phyloP scores from a whole-genome alignment of 805 yeast species.

The Kuraishia cidri region DNA sequence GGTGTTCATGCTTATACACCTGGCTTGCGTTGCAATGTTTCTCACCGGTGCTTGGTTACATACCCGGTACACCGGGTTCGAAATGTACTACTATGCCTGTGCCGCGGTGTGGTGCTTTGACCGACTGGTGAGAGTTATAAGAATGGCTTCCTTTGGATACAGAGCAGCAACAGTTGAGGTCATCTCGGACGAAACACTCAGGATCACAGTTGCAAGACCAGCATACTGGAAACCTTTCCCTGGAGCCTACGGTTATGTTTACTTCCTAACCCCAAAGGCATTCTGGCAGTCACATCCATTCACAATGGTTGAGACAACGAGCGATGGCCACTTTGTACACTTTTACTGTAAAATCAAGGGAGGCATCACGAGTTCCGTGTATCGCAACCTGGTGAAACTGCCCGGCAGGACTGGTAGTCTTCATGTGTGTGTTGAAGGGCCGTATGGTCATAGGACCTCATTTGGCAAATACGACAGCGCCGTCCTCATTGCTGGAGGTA shows the following conservation, averaged over 20 bases:
- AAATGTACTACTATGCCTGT: constrained; percentile 24
- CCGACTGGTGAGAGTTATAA: constrained; percentile 32
- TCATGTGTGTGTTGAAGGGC: constrained; percentile 50
- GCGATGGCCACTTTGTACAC: constrained; percentile 1
- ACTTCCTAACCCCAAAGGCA: constrained; percentile 39
- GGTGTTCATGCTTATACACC: constrained; percentile 45
- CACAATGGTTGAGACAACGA: constrained; percentile 32
- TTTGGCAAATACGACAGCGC: constrained; percentile 41
- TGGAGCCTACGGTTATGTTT: constrained; percentile 47
- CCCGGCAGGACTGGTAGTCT: constrained; percentile 19
- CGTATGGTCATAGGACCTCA: constrained; percentile 52
- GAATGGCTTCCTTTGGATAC: constrained; percentile 26
- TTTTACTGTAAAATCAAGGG: constrained; percentile 33
- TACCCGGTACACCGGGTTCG: constrained; percentile 31
- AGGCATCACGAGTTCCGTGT: constrained; percentile 44
- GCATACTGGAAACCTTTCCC: constrained; percentile 38
- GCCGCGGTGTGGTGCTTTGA: constrained; percentile 44
- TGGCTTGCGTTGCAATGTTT: constrained; percentile 42
- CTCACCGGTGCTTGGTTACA: constrained; percentile 53
- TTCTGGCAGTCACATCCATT: constrained; percentile 77
- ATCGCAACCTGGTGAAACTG: constrained; percentile 17
- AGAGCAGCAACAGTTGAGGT: constrained; percentile 25
- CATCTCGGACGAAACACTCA: constrained; percentile 36
- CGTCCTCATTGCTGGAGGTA: constrained; percentile 64
- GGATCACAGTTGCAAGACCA: constrained; percentile 39